Evolutionary conservation across 202 grass and related monocot genomes (phyloP).

Genomic region (Schoenoplectus triqueter): DNA sequence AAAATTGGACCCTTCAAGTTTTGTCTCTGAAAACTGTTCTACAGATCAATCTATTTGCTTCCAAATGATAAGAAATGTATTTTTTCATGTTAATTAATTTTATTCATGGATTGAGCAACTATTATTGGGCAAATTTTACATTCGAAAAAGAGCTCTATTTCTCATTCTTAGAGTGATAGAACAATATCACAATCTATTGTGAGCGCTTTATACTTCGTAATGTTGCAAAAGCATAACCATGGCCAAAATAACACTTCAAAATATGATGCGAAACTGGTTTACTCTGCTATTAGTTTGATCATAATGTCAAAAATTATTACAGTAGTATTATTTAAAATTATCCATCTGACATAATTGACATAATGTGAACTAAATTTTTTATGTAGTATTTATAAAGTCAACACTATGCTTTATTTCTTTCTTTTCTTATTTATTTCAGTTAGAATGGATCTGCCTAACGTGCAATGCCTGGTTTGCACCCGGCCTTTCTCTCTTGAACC

Average conservation of each 20-base stretch:
- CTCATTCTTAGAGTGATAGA: not conserved
- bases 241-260: not conserved
- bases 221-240: not conserved
- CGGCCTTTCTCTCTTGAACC: constrained; percentile 68
- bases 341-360: not conserved
- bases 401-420: not conserved
- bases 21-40: not conserved
- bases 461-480: constrained; percentile 81
- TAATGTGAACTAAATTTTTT: not conserved
- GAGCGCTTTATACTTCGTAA: not conserved
- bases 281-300: not conserved
- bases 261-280: not conserved
- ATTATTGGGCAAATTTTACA: not conserved
- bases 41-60: not conserved
- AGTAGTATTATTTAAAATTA: not conserved
- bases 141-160: not conserved
- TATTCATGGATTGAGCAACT: not conserved
- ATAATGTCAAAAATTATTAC: not conserved
- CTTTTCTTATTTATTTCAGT: constrained; percentile 6
- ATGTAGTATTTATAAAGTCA: not conserved
- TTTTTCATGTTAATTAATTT: not conserved
- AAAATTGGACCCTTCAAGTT: not conserved
- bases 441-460: constrained; percentile 40
- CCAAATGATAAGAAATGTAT: not conserved
- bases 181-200: not conserved